Evolutionary conservation across 176 grass and related monocot genomes (phyloP).

Genomic region (Echinochloa phyllopogon): DNA sequence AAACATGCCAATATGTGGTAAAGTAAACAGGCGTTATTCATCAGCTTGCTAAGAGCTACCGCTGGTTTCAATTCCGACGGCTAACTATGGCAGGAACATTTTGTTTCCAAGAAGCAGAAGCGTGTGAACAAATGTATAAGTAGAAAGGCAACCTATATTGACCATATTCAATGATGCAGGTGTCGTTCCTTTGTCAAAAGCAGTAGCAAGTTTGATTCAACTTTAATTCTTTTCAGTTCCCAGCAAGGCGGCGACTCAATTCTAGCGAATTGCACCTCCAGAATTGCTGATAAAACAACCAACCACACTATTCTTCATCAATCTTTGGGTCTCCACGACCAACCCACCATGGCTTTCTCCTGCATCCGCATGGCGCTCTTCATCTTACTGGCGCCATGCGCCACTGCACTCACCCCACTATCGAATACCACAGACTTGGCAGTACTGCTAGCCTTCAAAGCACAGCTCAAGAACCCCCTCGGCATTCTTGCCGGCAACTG

Average conservation of each 20-base stretch:
- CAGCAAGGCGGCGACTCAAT: background rate
- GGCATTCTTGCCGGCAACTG: slow-evolving; percentile 44
- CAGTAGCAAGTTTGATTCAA: background rate
- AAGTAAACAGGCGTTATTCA: too few species aligned
- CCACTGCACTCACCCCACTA: background rate
- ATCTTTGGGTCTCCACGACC: background rate
- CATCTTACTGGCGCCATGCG: background rate
- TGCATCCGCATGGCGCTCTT: slow-evolving; percentile 23
- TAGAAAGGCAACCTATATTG: too few species aligned
- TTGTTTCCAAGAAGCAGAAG: too few species aligned
- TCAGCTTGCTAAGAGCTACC: too few species aligned
- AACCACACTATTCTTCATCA: background rate
- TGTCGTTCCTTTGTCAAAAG: too few species aligned
- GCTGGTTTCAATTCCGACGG: too few species aligned
- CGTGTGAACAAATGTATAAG: too few species aligned
- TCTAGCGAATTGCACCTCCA: background rate
- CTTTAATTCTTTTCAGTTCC: background rate
- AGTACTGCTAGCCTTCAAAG: slow-evolving; percentile 52
- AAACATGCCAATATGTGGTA: too few species aligned
- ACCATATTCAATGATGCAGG: too few species aligned
- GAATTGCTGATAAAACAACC: background rate
- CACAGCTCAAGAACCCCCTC: slow-evolving; percentile 30
- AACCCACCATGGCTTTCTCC: slow-evolving; percentile 20
- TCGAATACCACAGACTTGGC: slow-evolving; percentile 37
- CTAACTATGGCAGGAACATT: too few species aligned